phyloP scores from a whole-genome alignment of 805 yeast species.

The Starmerella gropengiesseri region DNA sequence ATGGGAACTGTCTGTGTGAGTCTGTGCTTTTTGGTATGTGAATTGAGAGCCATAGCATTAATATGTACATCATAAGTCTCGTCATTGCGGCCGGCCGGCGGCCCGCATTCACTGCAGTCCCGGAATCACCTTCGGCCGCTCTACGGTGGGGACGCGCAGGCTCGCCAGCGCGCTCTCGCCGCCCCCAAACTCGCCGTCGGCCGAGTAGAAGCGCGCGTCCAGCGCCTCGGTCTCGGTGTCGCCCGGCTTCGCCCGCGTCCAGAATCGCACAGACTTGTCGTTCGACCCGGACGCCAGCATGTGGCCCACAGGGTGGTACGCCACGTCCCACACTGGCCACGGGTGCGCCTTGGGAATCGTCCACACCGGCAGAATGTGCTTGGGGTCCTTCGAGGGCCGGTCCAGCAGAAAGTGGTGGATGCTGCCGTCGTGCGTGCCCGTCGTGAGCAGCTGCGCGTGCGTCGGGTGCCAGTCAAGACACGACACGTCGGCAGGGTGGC shows the following conservation, averaged over 20 bases:
- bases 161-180: slow-evolving; percentile 8
- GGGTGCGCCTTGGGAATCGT: slow-evolving; percentile 86
- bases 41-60: too few relatives aligned
- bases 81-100: too few relatives aligned
- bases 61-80: too few relatives aligned
- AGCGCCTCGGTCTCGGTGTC: slow-evolving; percentile 62
- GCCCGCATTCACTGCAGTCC: background rate
- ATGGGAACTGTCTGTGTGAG: too few relatives aligned
- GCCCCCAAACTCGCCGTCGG: slow-evolving; percentile 13
- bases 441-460: slow-evolving; percentile 65
- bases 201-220: slow-evolving; percentile 35
- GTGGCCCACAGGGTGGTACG: slow-evolving; percentile 92
- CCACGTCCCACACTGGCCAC: slow-evolving; percentile 77
- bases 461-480: slow-evolving; percentile 88
- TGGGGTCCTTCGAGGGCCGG: slow-evolving; percentile 26
- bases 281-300: slow-evolving; percentile 84
- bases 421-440: slow-evolving; percentile 86
- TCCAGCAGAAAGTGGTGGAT: slow-evolving; percentile 66
- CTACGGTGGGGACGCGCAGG: slow-evolving; percentile 4
- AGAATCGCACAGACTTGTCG: slow-evolving; percentile 82
- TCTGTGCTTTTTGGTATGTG: too few relatives aligned
- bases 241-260: slow-evolving; percentile 88
- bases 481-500: slow-evolving; percentile 73
- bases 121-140: slow-evolving; percentile 2
- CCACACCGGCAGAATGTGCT: slow-evolving; percentile 29